These are phyloP conservation scores for Mucor indicus DNA, from an alignment of 371 early-diverging fungal genomes.

Conservation along the genomic window DNA sequence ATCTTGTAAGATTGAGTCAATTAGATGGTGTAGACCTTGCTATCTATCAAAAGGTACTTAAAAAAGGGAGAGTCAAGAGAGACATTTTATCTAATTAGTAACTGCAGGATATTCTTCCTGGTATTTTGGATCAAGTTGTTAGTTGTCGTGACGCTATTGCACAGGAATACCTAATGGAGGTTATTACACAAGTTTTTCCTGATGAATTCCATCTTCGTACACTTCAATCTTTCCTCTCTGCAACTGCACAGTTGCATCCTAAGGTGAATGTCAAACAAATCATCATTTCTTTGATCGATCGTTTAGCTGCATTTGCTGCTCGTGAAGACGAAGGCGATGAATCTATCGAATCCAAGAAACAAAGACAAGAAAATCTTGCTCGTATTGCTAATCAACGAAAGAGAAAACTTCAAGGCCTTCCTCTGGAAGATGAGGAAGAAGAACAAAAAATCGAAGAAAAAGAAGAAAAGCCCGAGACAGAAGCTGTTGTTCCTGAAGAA, in stretches of 20 bases:
- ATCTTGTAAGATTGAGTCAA: slow-evolving; percentile 85
- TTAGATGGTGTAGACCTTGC: slow-evolving; percentile 78
- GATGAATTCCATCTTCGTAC: slow-evolving; percentile 92
- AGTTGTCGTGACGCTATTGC: slow-evolving; percentile 91
- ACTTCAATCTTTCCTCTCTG: slow-evolving; percentile 76
- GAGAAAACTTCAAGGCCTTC: slow-evolving; percentile 10
- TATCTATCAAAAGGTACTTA: slow-evolving; percentile 67
- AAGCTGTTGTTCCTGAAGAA: slow-evolving; percentile 8
- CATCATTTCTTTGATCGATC: slow-evolving; percentile 85
- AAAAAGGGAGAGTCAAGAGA: neutral
- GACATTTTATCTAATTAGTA: neutral
- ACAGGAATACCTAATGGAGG: slow-evolving; percentile 95
- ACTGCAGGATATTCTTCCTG: slow-evolving; percentile 73
- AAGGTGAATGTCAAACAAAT: slow-evolving; percentile 88
- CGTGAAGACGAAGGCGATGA: slow-evolving; percentile 27
- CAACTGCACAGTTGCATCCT: slow-evolving; percentile 80
- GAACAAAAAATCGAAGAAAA: slow-evolving; percentile 3
- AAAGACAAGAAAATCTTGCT: neutral
- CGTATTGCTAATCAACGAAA: slow-evolving; percentile 15
- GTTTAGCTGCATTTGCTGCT: slow-evolving; percentile 53
- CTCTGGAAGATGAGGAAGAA: neutral
- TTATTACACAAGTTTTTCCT: slow-evolving; percentile 90
- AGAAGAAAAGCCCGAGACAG: neutral
- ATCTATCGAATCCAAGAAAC: neutral
- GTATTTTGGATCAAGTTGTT: slow-evolving; percentile 86